Base-by-base conservation (phyloP, 2,329 filamentous ascomycete species). In the Diaporthe sp. region DNA sequence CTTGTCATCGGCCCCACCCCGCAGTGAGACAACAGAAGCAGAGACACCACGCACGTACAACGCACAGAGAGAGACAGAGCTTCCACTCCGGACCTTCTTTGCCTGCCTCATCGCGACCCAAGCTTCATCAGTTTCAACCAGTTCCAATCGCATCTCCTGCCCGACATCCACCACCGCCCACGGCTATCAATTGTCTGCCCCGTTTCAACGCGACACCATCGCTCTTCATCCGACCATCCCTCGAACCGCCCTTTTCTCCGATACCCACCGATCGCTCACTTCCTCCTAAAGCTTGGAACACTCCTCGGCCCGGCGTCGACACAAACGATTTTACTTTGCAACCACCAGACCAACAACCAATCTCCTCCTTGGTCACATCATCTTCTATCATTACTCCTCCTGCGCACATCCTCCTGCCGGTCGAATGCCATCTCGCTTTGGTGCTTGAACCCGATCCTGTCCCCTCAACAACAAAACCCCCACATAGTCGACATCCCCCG, bases 131-230 rank as follows among this genome's bases (percentile, higher is more conserved):
- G 65, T 70, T 70, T 70, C 65, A 55, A 70, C 65, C 49, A 42
- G 34, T 70, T 31, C 65, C 65, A 70, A 70, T 70, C 65, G 65
- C 65, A 55, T 55, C 65, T 70, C 65, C 65, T 70, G 65, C 65
- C 49, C 34, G 65, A 22, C 49, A 70, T 70, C 65, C 65, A 55
- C 49, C 49, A 22, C 9, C 46, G 9, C 31, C 46, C 65, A 53
- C 46, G 31, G 31, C 46, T n/a, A 46, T 68, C 65, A 53, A 53
- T 68, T 68, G 65, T 53, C 65, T 53, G 46, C 46, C n/a, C 65
- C 46, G 65, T 70, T 55, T 70, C 65, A 55, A 39, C 65, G 49
- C 65, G 65, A 70, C 65, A n/a, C 65, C 65, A 37, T 70, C 46
- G 46, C 49, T 55, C 34, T 68, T 51, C 65, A 13, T 55, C 65